Percentiles rank a stretch among this genome's conserved stretches.
Evolutionary conservation across 73 alveolate species (phyloP).

Genomic region (Paramecium caudatum): DNA sequence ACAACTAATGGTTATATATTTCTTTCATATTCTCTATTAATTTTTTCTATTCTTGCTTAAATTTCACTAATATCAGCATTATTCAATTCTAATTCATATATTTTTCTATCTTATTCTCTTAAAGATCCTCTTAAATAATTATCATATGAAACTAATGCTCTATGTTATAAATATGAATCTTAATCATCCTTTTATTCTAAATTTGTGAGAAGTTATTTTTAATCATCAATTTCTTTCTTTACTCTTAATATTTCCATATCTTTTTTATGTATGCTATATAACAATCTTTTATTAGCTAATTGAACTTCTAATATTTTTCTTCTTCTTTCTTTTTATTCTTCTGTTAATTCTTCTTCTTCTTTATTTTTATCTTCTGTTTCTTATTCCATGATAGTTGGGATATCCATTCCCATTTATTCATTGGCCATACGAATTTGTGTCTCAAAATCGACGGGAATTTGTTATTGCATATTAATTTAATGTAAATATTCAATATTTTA

Average conservation of each 20-base stretch:
- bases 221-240: slow-evolving; percentile 53
- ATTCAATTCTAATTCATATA: slow-evolving; percentile 63
- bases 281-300: slow-evolving; percentile 38
- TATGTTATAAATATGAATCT: slow-evolving; percentile 49
- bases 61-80: slow-evolving; percentile 65
- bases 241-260: slow-evolving; percentile 59
- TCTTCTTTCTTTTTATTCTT: slow-evolving; percentile 64
- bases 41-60: slow-evolving; percentile 63
- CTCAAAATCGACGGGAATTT: slow-evolving; percentile 42
- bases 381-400: neutral
- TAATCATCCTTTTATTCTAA: neutral
- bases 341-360: slow-evolving; percentile 58
- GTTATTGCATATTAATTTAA: neutral
- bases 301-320: slow-evolving; percentile 46
- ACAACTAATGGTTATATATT: slow-evolving; percentile 62
- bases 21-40: slow-evolving; percentile 64
- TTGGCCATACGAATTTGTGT: neutral
- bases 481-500: neutral
- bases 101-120: slow-evolving; percentile 62
- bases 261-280: slow-evolving; percentile 57
- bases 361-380: neutral
- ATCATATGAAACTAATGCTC: slow-evolving; percentile 59
- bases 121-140: slow-evolving; percentile 52
- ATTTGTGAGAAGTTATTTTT: slow-evolving; percentile 1
- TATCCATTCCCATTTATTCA: slow-evolving; percentile 15